Base-by-base conservation (phyloP, 75 land plant genomes). In the Pinus taeda region DNA sequence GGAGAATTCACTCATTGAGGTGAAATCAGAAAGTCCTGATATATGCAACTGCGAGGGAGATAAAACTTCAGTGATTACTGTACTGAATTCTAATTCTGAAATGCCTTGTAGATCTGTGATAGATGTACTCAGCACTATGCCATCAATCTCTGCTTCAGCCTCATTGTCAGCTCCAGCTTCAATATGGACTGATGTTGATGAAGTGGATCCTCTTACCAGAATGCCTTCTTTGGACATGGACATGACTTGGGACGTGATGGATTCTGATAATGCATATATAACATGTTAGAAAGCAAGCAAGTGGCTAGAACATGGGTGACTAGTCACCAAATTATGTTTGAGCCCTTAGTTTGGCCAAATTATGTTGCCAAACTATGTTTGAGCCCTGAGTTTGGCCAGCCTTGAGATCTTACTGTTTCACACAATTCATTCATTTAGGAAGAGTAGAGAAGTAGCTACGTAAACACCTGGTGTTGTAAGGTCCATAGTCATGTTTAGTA, bases 151-250 rank as follows among this genome's bases (percentile, higher is more conserved):
- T 2, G n/a, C 6, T 37, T 65, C 69, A 5, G 8, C 69, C 5
- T 36, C 36, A 2, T 1, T 49, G 55, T 9, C 55, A 49, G 55
- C 55, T 49, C 12, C 55, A 49, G 55, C 55, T 49, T 49, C 55
- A 49, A 49, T 49, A 11, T 30, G 36, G 42, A 18, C 18, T 36
- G 69, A 36, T 36, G 39, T 65, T 65, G 69, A 65, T 65, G 42
- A 3, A 65, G 18, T 20, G 3, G 53, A 69, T 69, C 3, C 72
- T 69, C 72, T 69, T 1, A 69, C 24, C 22, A 69, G 72, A 69
- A 39, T 69, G 53, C 72, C 72, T n/a, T 69, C 72, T 69, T 45
- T 69, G 22, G 72, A 69, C 42, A 69, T 69, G 72, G 72, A 69
- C 49, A 39, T 69, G 55, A n/a, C 45, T 39, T 69, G 72, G 72